Evolutionary conservation across 1,284 basidiomycete species (phyloP).

Genomic region (Coriolopsis trogii): DNA sequence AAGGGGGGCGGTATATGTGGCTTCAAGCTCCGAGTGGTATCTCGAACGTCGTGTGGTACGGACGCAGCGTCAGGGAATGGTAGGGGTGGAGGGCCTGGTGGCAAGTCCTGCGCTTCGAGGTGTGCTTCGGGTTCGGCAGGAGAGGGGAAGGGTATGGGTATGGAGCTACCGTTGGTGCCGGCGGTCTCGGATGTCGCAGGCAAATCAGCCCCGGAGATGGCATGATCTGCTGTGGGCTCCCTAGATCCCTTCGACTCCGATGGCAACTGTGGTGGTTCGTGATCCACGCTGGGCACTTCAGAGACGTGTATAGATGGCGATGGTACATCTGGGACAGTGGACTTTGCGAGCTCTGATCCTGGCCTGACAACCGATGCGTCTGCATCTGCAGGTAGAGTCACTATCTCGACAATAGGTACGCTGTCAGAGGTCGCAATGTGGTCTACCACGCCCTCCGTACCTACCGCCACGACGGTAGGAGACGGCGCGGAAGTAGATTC

Average conservation of each 20-base stretch:
- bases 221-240: no score
- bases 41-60: background rate
- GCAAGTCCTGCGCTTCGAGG: background rate
- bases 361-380: background rate
- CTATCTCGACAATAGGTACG: conserved; percentile 10
- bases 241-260: no score
- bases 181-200: no score
- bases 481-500: background rate
- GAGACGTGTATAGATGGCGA: no score
- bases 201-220: no score
- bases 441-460: background rate
- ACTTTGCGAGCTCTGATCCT: no score
- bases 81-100: background rate
- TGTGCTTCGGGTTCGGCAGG: background rate
- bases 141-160: background rate
- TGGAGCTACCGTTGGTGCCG: background rate
- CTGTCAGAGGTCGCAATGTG: background rate
- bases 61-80: background rate
- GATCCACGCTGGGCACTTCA: no score
- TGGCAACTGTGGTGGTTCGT: no score
- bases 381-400: conserved; percentile 2
- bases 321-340: no score
- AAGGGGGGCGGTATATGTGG: conserved; percentile 11
- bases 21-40: background rate
- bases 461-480: background rate